Conservation (phyloP, 2,329 filamentous ascomycete genomes). For the Seiridium cupressi region DNA sequence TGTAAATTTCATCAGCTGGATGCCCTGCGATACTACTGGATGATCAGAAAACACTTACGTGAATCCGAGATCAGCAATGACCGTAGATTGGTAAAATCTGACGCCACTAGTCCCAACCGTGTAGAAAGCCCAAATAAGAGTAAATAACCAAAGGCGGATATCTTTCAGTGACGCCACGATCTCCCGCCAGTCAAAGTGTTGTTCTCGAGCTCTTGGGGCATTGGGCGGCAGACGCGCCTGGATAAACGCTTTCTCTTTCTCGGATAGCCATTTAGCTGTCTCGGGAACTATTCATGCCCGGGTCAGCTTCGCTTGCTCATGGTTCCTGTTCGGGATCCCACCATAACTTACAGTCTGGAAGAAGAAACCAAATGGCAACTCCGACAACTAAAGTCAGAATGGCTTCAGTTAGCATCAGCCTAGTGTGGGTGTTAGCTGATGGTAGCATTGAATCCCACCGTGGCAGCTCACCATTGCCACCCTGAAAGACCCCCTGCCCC, state of each 20-base stretch:
- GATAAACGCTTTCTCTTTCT: conserved; percentile 41
- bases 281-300: conserved; percentile 19
- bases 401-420: conserved; percentile 43
- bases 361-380: conserved; percentile 46
- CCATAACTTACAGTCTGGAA: conserved; percentile 47
- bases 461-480: conserved; percentile 24
- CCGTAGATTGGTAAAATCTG: conserved; percentile 39
- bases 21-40: neutral
- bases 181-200: conserved; percentile 37
- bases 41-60: conserved; percentile 28
- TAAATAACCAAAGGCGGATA: conserved; percentile 41
- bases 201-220: conserved; percentile 36
- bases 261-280: conserved; percentile 27
- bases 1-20: conserved; percentile 13
- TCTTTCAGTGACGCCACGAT: conserved; percentile 36
- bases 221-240: conserved; percentile 39
- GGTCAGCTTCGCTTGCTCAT: neutral
- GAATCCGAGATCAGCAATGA: conserved; percentile 37
- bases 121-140: conserved; percentile 42
- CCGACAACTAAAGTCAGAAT: conserved; percentile 44
- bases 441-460: neutral
- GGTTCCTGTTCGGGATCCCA: neutral
- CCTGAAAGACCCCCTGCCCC: conserved; percentile 24
- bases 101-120: conserved; percentile 43
- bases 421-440: conserved; percentile 11